Conservation (phyloP, 768 basidiomycete genomes). For the Tulasnella sp. region DNA sequence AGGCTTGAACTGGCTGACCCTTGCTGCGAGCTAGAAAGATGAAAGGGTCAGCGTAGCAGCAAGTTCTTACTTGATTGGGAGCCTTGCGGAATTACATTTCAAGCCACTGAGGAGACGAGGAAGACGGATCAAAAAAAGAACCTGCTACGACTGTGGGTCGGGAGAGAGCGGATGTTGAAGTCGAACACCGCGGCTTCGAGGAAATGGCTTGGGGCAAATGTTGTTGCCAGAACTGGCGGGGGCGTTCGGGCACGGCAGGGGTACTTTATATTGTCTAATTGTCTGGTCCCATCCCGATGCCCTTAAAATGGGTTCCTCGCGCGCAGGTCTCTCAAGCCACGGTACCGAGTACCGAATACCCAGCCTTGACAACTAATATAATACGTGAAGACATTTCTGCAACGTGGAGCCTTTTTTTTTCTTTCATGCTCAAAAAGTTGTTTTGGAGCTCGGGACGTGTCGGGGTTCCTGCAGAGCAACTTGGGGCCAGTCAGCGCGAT, state of each 20-base stretch:
- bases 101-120: no score
- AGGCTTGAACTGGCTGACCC: no score
- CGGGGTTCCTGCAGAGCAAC: neutral
- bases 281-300: neutral
- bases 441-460: neutral
- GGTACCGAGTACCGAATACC: neutral
- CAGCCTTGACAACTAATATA: neutral
- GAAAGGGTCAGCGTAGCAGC: no score
- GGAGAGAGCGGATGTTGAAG: neutral
- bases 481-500: neutral
- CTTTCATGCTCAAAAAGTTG: no score
- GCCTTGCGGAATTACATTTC: no score
- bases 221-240: neutral
- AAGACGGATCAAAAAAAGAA: neutral
- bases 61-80: no score
- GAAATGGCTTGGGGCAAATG: neutral
- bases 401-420: neutral
- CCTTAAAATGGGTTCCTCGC: neutral
- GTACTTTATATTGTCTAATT: neutral
- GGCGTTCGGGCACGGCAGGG: neutral
- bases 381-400: neutral
- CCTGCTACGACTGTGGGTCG: no score
- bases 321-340: neutral
- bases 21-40: no score
- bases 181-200: no score